Percentiles rank a stretch among this genome's conserved stretches.
phyloP scores from a whole-genome alignment of 257 asterid species.

The Gentiana straminea region DNA sequence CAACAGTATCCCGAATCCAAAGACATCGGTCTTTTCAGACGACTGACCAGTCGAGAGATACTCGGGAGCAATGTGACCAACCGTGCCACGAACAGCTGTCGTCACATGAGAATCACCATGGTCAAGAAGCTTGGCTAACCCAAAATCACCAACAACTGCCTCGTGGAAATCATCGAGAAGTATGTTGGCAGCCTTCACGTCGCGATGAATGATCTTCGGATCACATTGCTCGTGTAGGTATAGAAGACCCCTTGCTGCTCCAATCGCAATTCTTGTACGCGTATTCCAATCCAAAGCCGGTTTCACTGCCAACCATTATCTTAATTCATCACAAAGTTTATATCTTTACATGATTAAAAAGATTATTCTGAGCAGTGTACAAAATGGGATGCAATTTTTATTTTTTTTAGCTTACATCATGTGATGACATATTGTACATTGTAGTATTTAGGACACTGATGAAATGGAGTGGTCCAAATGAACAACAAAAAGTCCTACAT shows the following conservation, averaged over 20 bases:
- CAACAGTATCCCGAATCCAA: conserved; percentile 88
- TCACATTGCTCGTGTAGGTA: conserved; percentile 97
- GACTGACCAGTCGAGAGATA: conserved; percentile 97
- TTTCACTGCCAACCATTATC: conserved; percentile 32
- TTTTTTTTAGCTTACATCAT: no score
- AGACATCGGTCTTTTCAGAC: conserved; percentile 90
- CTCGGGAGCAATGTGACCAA: conserved; percentile 94
- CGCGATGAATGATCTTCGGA: conserved; percentile 95
- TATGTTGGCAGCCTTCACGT: conserved; percentile 92
- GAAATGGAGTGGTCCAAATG: no score
- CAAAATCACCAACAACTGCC: conserved; percentile 91
- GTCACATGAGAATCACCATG: conserved; percentile 95
- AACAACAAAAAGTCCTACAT: not conserved
- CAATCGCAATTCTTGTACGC: conserved; percentile 78
- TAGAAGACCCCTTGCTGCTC: conserved; percentile 85
- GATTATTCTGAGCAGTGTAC: no score
- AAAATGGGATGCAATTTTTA: no score
- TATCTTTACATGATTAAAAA: not conserved
- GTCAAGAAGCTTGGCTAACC: conserved; percentile 90
- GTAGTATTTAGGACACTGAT: no score
- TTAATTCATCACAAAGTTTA: not conserved
- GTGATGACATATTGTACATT: no score
- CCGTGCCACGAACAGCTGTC: conserved; percentile 96
- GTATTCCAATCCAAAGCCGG: conserved; percentile 78
- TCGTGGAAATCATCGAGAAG: conserved; percentile 72